Base-by-base conservation (phyloP, 2,329 filamentous ascomycete genomes). In the Penicillium oxalicum region DNA sequence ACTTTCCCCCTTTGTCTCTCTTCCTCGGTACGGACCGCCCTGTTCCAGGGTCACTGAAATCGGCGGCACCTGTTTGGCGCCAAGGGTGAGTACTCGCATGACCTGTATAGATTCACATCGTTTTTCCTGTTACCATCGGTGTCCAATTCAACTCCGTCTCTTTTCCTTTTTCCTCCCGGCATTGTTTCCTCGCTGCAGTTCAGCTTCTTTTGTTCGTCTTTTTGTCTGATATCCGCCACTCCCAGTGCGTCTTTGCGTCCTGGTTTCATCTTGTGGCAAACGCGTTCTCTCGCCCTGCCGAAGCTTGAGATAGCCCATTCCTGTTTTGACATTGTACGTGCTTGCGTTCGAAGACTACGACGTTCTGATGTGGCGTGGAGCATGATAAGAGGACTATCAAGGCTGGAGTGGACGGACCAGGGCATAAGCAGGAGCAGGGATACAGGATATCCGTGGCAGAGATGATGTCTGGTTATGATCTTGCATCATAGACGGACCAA, bases 401-500 rank as follows among this genome's bases (percentile, higher is more conserved):
- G 8, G 11, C 8, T 32, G 29, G 29, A 5, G 29, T 32, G 29
- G 29, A 7, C 2, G 29, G 29, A 11, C 29, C 29, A 32, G 11
- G 8, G 29, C 2, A 11, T 32, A 11, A 32, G 29, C 29, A 7
- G 43, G 47, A 29, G 45, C 54, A 51, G 52, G 54, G 56, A 59
- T 58, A 60, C 32, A 61, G 64, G 61, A 58, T 56, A 55, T 53
- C 51, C 55, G 50, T 54, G 52, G 48, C 55, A 59, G 29, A 32
- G 29, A 32, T 55, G 59, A 58, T 52, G 51, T 59, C 55, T 61
- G 60, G 54, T 60, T 59, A 49, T 60, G 58, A 60, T 61, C 61
- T 64, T 52, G 60, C 64, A 65, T 66, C 59, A 67, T 69, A 68
- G 65, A 68, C 59, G 62, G 61, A 62, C 58, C 60, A 67, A 67